These are phyloP conservation scores for Solanum clarkiae DNA, from an alignment of 257 asterid species.

Conservation along the genomic window DNA sequence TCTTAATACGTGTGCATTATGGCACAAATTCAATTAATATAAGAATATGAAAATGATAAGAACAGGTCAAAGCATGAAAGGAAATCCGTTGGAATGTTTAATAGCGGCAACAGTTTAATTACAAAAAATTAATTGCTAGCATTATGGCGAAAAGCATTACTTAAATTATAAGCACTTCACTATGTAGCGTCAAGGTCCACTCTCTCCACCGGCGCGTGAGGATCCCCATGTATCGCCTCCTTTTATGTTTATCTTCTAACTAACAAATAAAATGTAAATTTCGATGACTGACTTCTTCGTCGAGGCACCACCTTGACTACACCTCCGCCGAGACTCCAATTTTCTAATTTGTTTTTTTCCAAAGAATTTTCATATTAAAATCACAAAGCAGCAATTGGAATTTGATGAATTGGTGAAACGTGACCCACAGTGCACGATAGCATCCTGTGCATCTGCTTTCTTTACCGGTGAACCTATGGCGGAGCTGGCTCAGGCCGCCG, in stretches of 20 bases:
- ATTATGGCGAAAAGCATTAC: neutral
- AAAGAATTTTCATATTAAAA: neutral
- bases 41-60: too few species aligned
- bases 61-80: too few species aligned
- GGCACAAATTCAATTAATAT: too few species aligned
- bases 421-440: neutral
- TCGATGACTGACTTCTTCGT: neutral
- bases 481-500: slow-evolving; percentile 65
- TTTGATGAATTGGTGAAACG: neutral
- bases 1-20: too few species aligned
- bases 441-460: neutral
- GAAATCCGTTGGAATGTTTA: too few species aligned
- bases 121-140: too few species aligned
- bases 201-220: neutral
- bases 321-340: slow-evolving; percentile 1
- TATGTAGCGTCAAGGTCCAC: neutral
- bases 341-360: neutral
- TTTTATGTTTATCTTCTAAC: neutral
- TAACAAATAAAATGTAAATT: neutral
- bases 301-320: slow-evolving; percentile 14
- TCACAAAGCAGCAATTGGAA: neutral
- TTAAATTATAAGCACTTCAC: neutral
- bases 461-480: slow-evolving; percentile 29
- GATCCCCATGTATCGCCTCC: neutral
- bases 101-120: too few species aligned